Percentiles rank a stretch among this genome's conserved stretches.
Evolutionary conservation across 306 rosid genomes (phyloP).

Genomic region (Herpetospermum pedunculosum): DNA sequence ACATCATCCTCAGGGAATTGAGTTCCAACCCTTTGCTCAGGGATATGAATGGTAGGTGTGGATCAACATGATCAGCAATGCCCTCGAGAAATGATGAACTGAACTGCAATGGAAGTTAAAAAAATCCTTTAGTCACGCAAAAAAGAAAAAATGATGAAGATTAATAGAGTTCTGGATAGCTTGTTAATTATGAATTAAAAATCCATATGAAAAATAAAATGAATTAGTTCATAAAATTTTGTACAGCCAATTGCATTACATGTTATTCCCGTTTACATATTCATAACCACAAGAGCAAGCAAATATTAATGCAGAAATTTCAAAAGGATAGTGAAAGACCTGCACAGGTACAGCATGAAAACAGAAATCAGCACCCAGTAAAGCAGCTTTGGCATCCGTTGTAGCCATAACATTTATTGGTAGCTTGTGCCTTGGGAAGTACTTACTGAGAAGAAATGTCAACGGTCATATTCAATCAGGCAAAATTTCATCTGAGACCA

Average conservation of each 20-base stretch:
- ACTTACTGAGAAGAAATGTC: conserved; percentile 38
- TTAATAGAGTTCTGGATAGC: background rate
- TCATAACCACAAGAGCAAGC: background rate
- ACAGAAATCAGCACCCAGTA: conserved; percentile 65
- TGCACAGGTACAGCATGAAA: conserved; percentile 94
- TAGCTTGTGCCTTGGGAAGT: conserved; percentile 63
- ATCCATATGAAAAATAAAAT: background rate
- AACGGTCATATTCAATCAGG: background rate
- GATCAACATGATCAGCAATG: conserved; percentile 73
- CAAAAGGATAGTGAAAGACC: conserved; percentile 28
- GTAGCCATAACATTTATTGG: conserved; percentile 80
- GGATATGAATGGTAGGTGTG: conserved; percentile 76
- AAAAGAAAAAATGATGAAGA: background rate
- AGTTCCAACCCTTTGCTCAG: conserved; percentile 92
- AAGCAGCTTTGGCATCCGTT: conserved; percentile 71
- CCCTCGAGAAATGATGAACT: conserved; percentile 68
- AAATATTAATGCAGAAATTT: background rate
- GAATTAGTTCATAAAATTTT: background rate
- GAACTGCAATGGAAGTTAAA: conserved; percentile 42
- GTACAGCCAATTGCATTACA: background rate
- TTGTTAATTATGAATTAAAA: background rate
- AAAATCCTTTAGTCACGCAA: background rate
- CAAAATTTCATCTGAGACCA: background rate
- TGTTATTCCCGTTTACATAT: background rate
- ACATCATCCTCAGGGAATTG: conserved; percentile 82